Percentiles rank a stretch among this genome's conserved stretches.
Evolutionary conservation across 208 protist species (phyloP).

Genomic region (Paratrypanosoma confusum): DNA sequence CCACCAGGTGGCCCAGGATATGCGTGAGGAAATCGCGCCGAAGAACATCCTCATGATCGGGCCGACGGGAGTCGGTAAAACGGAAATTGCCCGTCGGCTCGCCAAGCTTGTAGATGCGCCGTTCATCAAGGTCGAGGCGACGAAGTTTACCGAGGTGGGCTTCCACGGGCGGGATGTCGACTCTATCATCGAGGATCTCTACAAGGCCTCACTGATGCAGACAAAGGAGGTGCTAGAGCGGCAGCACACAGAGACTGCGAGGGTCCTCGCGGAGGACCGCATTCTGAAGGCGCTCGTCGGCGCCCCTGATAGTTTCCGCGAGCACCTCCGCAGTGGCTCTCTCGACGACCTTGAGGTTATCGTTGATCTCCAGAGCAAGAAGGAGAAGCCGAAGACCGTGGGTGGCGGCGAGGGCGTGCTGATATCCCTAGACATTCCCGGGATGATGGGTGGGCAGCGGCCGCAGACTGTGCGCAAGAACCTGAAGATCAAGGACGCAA

Average conservation of each 20-base stretch:
- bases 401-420: slow-evolving; percentile 61
- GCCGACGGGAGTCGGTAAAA: slow-evolving; percentile 91
- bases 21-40: slow-evolving; percentile 87
- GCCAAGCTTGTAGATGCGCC: slow-evolving; percentile 95
- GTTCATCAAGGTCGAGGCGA: slow-evolving; percentile 98
- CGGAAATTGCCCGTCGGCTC: slow-evolving; percentile 94
- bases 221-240: slow-evolving; percentile 86
- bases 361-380: slow-evolving; percentile 87
- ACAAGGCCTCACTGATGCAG: slow-evolving; percentile 88
- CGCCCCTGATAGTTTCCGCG: slow-evolving; percentile 86
- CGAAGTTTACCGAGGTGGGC: slow-evolving; percentile 98
- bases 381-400: slow-evolving; percentile 77
- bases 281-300: slow-evolving; percentile 82
- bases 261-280: slow-evolving; percentile 76
- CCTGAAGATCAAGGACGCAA: slow-evolving; percentile 90
- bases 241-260: slow-evolving; percentile 77
- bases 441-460: slow-evolving; percentile 62
- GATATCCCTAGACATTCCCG: slow-evolving; percentile 80
- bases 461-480: slow-evolving; percentile 83
- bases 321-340: slow-evolving; percentile 87
- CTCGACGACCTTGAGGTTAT: slow-evolving; percentile 89
- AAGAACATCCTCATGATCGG: slow-evolving; percentile 95
- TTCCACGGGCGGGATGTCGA: slow-evolving; percentile 96
- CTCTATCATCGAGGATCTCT: slow-evolving; percentile 95
- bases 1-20: slow-evolving; percentile 80